Conservation (phyloP, 2,329 filamentous ascomycete species). For the Triangularia setosa region DNA sequence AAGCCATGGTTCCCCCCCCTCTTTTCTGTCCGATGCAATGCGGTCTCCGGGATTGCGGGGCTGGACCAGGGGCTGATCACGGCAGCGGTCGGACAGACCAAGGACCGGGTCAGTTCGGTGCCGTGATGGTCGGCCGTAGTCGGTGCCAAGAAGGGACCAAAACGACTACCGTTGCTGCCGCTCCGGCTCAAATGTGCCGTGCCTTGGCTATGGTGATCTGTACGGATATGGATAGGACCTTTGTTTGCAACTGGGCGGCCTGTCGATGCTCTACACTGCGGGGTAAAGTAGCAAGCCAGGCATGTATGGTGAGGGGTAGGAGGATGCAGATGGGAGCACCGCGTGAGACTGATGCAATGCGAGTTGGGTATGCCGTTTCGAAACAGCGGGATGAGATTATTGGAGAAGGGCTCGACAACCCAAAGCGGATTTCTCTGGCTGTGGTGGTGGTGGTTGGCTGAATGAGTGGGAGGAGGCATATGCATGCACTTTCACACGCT, state of each 20-base stretch:
- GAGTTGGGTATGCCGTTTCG: not conserved
- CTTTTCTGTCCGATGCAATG: not conserved
- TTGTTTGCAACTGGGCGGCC: not conserved
- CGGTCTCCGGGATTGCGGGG: not conserved
- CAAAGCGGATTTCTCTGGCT: too few species aligned
- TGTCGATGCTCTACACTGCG: not conserved
- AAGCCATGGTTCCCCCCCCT: too few species aligned
- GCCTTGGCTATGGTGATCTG: too few species aligned
- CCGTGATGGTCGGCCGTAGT: not conserved
- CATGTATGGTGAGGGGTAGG: not conserved
- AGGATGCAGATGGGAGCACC: not conserved
- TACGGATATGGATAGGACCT: not conserved
- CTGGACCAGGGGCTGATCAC: not conserved
- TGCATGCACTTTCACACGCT: not conserved
- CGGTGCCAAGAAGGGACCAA: not conserved
- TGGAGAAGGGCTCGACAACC: not conserved
- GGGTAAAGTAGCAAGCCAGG: not conserved
- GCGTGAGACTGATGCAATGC: not conserved
- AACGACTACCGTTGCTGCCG: not conserved
- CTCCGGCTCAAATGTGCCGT: not conserved
- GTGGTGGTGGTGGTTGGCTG: not conserved
- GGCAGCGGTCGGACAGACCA: not conserved
- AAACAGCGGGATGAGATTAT: not conserved
- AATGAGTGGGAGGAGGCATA: not conserved
- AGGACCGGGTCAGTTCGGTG: not conserved